Evolutionary conservation across 805 yeast genomes (phyloP).

Genomic region (Candida railenensis): DNA sequence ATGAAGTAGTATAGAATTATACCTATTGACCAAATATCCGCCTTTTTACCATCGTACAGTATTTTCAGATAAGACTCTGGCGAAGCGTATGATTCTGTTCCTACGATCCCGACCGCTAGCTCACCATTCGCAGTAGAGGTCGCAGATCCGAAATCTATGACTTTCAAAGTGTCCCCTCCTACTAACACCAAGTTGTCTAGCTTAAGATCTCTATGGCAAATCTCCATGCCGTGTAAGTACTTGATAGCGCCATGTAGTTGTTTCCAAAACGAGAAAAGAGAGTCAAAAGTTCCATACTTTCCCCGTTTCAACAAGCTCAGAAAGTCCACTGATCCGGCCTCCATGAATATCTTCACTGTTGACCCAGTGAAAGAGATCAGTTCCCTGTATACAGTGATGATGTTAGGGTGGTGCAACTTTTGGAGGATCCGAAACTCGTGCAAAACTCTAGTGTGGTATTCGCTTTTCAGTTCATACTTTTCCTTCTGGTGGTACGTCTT

Average conservation of each 20-base stretch:
- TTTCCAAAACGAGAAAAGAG: constrained; percentile 33
- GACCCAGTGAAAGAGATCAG: constrained; percentile 19
- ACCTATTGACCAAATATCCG: constrained; percentile 54
- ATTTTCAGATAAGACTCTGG: constrained; percentile 44
- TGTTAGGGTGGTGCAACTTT: constrained; percentile 27
- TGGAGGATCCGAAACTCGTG: constrained; percentile 35
- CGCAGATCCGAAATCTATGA: constrained; percentile 45
- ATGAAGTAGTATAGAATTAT: constrained; percentile 36
- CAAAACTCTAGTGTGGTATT: constrained; percentile 34
- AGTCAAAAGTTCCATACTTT: constrained; percentile 6
- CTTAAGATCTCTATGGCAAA: constrained; percentile 54
- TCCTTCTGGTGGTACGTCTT: constrained; percentile 46
- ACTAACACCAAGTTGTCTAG: constrained; percentile 44
- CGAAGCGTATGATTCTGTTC: constrained; percentile 44
- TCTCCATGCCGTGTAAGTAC: constrained; percentile 34
- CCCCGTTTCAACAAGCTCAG: constrained; percentile 10
- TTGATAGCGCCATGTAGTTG: constrained; percentile 40
- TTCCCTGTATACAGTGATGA: constrained; percentile 34
- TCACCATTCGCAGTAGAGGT: constrained; percentile 9
- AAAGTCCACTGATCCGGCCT: constrained; percentile 29
- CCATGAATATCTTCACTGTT: constrained; percentile 28
- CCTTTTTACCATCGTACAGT: constrained; percentile 38
- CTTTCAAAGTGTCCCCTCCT: constrained; percentile 25
- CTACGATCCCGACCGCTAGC: constrained; percentile 45
- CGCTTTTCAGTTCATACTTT: constrained; percentile 35